Percentiles rank a stretch among this genome's conserved stretches.
These are phyloP conservation scores for Sporothrix pallida DNA, from an alignment of 2,329 filamentous ascomycete genomes.

Conservation along the genomic window DNA sequence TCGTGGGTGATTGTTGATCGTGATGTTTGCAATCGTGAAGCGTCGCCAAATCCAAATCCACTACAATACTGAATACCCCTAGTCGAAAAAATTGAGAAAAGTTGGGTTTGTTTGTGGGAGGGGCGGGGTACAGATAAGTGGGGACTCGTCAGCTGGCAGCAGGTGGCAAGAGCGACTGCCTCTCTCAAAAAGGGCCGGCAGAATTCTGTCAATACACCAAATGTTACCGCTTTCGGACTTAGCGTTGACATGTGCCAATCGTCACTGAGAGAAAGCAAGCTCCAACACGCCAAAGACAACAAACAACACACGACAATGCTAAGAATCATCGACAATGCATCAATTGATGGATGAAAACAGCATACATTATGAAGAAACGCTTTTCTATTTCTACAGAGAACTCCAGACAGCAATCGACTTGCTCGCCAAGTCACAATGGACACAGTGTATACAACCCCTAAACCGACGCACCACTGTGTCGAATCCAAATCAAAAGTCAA, in stretches of 20 bases:
- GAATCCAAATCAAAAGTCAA: too few species aligned
- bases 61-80: too few species aligned
- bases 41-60: too few species aligned
- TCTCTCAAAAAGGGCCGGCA: background rate
- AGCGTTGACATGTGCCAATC: background rate
- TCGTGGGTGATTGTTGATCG: background rate
- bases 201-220: background rate
- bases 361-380: too few species aligned
- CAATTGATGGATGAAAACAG: too few species aligned
- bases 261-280: background rate
- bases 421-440: too few species aligned
- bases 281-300: background rate
- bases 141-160: constrained; percentile 27
- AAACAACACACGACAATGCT: background rate
- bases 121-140: constrained; percentile 26
- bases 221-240: background rate
- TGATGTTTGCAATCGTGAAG: background rate
- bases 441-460: too few species aligned
- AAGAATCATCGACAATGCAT: background rate
- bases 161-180: background rate
- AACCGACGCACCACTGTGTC: too few species aligned
- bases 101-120: constrained; percentile 33
- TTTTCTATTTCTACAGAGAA: too few species aligned
- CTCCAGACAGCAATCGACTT: too few species aligned
- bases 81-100: constrained; percentile 14